Conservation (phyloP, 352 stramenopile species). For the Phytophthora ohioensis region DNA sequence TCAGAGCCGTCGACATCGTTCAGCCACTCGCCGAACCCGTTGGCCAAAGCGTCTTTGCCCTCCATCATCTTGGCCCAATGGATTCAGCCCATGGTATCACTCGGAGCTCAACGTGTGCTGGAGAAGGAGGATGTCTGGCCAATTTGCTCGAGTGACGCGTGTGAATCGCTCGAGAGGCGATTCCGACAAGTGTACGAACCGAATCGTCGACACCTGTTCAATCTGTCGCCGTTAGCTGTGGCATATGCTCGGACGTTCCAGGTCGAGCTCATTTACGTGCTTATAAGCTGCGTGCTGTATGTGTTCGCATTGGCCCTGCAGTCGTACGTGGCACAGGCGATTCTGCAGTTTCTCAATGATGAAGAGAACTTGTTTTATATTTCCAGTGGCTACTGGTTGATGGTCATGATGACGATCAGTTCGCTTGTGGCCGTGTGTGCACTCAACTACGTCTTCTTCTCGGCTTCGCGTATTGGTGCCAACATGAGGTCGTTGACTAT, state of each 20-base stretch:
- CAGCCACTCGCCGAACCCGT: conserved; percentile 41
- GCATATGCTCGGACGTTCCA: conserved; percentile 30
- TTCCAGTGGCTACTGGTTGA: conserved; percentile 38
- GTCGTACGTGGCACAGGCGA: conserved; percentile 31
- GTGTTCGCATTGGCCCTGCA: conserved; percentile 37
- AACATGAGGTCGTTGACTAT: conserved; percentile 55
- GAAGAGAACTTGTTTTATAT: conserved; percentile 43
- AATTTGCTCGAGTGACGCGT: conserved; percentile 34
- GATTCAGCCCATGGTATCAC: conserved; percentile 42
- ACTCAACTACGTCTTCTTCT: conserved; percentile 50
- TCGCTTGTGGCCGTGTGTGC: conserved; percentile 39
- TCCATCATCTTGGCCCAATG: conserved; percentile 40
- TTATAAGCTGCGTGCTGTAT: conserved; percentile 38
- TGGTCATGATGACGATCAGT: conserved; percentile 35
- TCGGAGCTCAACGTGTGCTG: conserved; percentile 35
- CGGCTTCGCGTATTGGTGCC: conserved; percentile 39
- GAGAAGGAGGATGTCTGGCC: conserved; percentile 43
- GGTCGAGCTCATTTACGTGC: conserved; percentile 22
- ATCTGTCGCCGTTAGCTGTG: conserved; percentile 28
- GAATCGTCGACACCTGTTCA: conserved; percentile 12
- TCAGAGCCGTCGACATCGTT: background rate
- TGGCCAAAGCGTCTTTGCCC: conserved; percentile 40
- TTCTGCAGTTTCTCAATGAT: conserved; percentile 45
- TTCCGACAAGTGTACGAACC: conserved; percentile 35
- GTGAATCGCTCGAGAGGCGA: conserved; percentile 22